Conservation (phyloP, 1,139 yeast genomes). For the Geotrichum citri-aurantii region DNA sequence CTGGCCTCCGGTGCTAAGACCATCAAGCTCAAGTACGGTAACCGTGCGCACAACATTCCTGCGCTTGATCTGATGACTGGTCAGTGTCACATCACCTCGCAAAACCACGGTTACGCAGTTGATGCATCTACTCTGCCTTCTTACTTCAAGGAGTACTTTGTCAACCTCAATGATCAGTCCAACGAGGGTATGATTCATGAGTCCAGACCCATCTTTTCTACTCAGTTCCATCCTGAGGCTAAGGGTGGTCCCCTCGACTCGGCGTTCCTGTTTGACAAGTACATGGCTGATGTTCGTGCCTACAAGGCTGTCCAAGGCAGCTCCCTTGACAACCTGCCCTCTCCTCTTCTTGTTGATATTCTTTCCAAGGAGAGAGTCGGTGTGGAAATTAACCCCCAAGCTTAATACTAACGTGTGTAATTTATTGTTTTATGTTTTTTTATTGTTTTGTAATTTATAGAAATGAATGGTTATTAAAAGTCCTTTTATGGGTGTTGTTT, state of each 20-base stretch:
- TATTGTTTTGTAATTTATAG: not conserved
- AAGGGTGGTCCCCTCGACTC: constrained; percentile 98
- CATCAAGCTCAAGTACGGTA: constrained; percentile 89
- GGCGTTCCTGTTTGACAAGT: constrained; percentile 81
- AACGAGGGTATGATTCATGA: constrained; percentile 96
- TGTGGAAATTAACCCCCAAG: constrained; percentile 35
- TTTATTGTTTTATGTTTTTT: not conserved
- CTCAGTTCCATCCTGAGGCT: constrained; percentile 98
- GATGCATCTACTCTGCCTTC: constrained; percentile 69
- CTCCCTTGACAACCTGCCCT: constrained; percentile 45
- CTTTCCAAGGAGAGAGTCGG: constrained; percentile 82
- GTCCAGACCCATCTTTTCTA: constrained; percentile 81
- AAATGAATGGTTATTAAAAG: not conserved
- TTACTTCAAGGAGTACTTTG: constrained; percentile 80
- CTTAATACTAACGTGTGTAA: constrained; percentile 5
- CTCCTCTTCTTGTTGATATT: constrained; percentile 64
- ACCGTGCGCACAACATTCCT: constrained; percentile 97
- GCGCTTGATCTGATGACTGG: constrained; percentile 87
- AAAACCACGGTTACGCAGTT: constrained; percentile 97
- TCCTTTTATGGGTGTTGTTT: not conserved
- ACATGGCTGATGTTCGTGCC: constrained; percentile 60
- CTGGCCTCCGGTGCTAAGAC: constrained; percentile 93
- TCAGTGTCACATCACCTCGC: constrained; percentile 93
- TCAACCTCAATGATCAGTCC: constrained; percentile 89
- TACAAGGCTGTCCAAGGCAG: constrained; percentile 44